Conservation (phyloP, 2,329 filamentous ascomycete genomes). For the Botrytis porri region DNA sequence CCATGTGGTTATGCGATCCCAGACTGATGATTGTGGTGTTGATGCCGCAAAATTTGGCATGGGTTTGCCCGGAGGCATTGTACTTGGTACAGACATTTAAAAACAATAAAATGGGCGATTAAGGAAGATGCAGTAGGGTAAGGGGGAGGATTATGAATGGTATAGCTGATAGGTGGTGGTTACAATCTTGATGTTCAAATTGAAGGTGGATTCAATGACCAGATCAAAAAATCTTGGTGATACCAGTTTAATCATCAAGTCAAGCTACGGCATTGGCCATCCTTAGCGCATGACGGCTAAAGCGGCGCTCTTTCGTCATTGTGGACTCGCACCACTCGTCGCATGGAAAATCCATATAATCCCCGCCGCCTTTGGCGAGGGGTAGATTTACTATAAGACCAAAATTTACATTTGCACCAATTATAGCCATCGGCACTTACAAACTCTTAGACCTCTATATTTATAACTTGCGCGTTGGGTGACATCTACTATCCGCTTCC, state of each 20-base stretch:
- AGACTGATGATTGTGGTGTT: constrained; percentile 44
- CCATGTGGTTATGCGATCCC: constrained; percentile 90
- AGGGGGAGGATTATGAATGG: constrained; percentile 25
- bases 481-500: not conserved
- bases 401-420: not conserved
- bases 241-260: constrained; percentile 22
- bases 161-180: constrained; percentile 25
- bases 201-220: constrained; percentile 18
- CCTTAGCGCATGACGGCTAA: constrained; percentile 5
- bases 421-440: not conserved
- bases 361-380: constrained; percentile 15
- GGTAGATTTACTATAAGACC: not conserved
- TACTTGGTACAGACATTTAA: constrained; percentile 33
- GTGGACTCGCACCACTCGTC: not conserved
- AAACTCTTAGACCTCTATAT: too few species aligned
- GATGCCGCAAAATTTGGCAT: constrained; percentile 37
- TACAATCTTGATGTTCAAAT: constrained; percentile 20
- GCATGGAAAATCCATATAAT: not conserved
- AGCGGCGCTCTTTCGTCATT: constrained; percentile 21
- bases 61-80: constrained; percentile 31
- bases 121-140: constrained; percentile 25
- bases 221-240: constrained; percentile 24
- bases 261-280: constrained; percentile 25
- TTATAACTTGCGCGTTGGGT: not conserved
- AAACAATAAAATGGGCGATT: constrained; percentile 28